These are phyloP conservation scores for Trichophyton verrucosum DNA, from an alignment of 2,329 filamentous ascomycete genomes.

Conservation along the genomic window DNA sequence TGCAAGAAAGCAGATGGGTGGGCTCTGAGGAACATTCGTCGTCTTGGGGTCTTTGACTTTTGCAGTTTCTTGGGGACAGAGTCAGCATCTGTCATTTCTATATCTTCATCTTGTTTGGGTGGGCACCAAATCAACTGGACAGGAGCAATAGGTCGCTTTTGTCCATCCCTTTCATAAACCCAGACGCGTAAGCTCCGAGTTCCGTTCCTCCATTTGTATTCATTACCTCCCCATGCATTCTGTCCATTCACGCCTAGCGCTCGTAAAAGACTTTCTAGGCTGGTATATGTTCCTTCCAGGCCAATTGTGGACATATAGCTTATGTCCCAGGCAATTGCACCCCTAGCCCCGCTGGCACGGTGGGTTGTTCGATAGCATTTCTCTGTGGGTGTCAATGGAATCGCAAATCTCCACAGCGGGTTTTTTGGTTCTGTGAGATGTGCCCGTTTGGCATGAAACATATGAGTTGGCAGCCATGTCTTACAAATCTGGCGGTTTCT, in stretches of 20 bases:
- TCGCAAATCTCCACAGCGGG: conserved; percentile 78
- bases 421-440: conserved; percentile 69
- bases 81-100: conserved; percentile 26
- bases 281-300: conserved; percentile 53
- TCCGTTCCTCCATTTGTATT: conserved; percentile 58
- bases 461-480: conserved; percentile 87
- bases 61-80: conserved; percentile 7
- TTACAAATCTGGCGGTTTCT: conserved; percentile 77
- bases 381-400: conserved; percentile 73
- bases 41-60: conserved; percentile 26
- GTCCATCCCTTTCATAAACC: conserved; percentile 44
- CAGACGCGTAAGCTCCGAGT: conserved; percentile 47
- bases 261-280: conserved; percentile 54
- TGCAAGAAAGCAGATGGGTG: conserved; percentile 67
- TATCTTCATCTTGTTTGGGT: conserved; percentile 20
- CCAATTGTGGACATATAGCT: conserved; percentile 86
- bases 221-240: conserved; percentile 50
- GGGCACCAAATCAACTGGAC: conserved; percentile 66
- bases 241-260: conserved; percentile 49
- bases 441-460: conserved; percentile 86
- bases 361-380: conserved; percentile 86
- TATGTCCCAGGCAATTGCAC: conserved; percentile 80
- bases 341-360: conserved; percentile 60
- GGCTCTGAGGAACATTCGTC: conserved; percentile 55
- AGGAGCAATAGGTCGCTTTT: conserved; percentile 52